phyloP scores from a whole-genome alignment of 1,284 basidiomycete species.

The Ganoderma lucidum region DNA sequence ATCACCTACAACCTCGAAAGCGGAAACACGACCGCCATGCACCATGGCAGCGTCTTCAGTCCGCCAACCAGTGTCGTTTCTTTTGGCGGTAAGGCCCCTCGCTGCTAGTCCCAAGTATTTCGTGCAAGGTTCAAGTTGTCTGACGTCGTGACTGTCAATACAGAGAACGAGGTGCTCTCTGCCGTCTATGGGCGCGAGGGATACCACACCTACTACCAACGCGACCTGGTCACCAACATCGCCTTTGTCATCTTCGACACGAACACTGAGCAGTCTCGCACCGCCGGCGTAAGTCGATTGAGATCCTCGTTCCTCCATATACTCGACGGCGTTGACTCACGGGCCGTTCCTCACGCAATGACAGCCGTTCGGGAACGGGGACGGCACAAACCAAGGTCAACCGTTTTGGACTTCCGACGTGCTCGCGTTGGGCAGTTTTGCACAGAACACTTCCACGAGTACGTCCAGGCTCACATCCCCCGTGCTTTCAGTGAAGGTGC shows the following conservation, averaged over 20 bases:
- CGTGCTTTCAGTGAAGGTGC: not conserved
- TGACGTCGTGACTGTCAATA: not conserved
- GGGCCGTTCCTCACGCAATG: not conserved
- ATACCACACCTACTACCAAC: conserved; percentile 23
- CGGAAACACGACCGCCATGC: not conserved
- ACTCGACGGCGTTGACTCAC: not conserved
- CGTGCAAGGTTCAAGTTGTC: not conserved
- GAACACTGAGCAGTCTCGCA: conserved; percentile 15
- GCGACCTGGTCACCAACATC: conserved; percentile 28
- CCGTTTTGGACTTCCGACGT: conserved; percentile 29
- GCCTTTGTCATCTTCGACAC: conserved; percentile 30
- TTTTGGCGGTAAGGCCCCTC: conserved; percentile 6
- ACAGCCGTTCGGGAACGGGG: conserved; percentile 29
- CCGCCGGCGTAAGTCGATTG: conserved; percentile 16
- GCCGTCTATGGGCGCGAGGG: conserved; percentile 29
- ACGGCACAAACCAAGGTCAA: conserved; percentile 21
- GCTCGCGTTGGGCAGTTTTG: conserved; percentile 26
- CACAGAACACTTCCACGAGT: conserved; percentile 3
- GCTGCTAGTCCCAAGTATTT: not conserved
- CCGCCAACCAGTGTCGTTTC: not conserved
- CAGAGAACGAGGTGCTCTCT: conserved; percentile 27
- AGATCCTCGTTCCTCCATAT: not conserved
- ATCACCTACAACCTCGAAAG: conserved; percentile 24
- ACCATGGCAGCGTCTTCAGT: conserved; percentile 25
- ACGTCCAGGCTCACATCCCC: no score